Conservation (phyloP, 805 yeast species). For the Hemisphaericaspora nanyangensis region DNA sequence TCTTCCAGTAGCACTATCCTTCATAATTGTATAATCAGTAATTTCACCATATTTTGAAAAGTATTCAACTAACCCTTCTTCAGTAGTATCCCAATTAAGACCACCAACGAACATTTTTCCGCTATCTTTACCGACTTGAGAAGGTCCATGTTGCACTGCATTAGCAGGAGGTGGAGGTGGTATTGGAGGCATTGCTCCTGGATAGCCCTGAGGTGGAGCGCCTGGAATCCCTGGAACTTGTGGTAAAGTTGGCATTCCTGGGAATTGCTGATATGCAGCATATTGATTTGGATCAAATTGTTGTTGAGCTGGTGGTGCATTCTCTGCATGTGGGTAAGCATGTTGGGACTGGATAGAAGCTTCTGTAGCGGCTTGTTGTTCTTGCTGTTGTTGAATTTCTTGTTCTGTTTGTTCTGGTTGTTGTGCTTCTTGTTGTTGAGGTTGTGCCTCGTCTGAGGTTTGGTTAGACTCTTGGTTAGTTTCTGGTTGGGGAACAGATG, state of each 20-base stretch:
- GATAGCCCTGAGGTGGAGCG: constrained; percentile 1
- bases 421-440: not conserved
- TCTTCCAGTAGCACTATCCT: constrained; percentile 80
- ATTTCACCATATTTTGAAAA: constrained; percentile 89
- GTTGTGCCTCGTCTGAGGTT: not conserved
- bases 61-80: constrained; percentile 76
- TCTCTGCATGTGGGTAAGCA: not conserved
- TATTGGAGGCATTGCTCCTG: constrained; percentile 17
- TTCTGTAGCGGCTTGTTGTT: constrained; percentile 7
- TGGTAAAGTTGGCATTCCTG: constrained; percentile 14
- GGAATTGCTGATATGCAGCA: constrained; percentile 8
- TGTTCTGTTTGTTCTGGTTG: not conserved
- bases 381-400: not conserved
- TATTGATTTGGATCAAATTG: constrained; percentile 9
- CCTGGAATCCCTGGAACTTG: constrained; percentile 5
- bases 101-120: constrained; percentile 97
- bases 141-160: constrained; percentile 13
- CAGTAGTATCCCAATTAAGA: constrained; percentile 95
- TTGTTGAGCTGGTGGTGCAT: not conserved
- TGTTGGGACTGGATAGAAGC: constrained; percentile 4
- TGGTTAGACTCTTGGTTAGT: constrained; percentile 4
- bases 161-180: constrained; percentile 8
- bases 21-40: constrained; percentile 85
- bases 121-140: constrained; percentile 50
- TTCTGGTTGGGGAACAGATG: not conserved